Evolutionary conservation across 495 filamentous ascomycete genomes (phyloP).

Genomic region (Aspergillus taichungensis): DNA sequence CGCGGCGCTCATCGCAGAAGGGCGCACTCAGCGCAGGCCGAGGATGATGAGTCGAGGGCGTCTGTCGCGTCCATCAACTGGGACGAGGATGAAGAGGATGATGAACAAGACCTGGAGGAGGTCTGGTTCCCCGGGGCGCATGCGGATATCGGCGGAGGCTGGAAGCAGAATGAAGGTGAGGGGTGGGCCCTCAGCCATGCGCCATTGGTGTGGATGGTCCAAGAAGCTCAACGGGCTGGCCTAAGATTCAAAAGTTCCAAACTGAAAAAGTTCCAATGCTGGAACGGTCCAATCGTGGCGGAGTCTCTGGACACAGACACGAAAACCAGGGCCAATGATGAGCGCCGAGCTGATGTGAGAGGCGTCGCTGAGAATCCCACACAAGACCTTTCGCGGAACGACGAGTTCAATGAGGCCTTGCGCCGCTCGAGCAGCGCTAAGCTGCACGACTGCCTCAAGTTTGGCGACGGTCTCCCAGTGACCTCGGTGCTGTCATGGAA

Average conservation of each 20-base stretch:
- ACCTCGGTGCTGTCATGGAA: conserved; percentile 63
- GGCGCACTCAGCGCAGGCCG: not conserved
- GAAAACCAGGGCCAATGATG: conserved; percentile 19
- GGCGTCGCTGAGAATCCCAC: not conserved
- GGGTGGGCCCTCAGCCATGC: conserved; percentile 58
- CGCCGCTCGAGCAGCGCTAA: conserved; percentile 50
- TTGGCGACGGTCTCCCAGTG: conserved; percentile 50
- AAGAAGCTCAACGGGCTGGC: conserved; percentile 67
- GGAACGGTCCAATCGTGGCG: conserved; percentile 33
- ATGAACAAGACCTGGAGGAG: conserved; percentile 66
- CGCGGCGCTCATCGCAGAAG: too few species aligned
- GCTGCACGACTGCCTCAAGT: conserved; percentile 69
- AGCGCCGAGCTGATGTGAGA: conserved; percentile 5
- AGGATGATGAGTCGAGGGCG: too few species aligned
- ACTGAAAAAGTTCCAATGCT: conserved; percentile 56
- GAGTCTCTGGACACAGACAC: conserved; percentile 35
- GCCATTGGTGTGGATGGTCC: conserved; percentile 77
- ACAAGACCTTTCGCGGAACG: conserved; percentile 6
- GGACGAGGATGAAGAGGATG: conserved; percentile 47
- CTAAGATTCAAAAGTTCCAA: conserved; percentile 62
- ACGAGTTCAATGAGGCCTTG: conserved; percentile 48
- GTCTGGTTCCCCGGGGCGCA: conserved; percentile 81
- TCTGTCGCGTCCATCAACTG: too few species aligned
- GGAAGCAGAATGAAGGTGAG: conserved; percentile 52
- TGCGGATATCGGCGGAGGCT: conserved; percentile 78